Base-by-base conservation (phyloP, 768 basidiomycete species). In the Lactarius trivialis region DNA sequence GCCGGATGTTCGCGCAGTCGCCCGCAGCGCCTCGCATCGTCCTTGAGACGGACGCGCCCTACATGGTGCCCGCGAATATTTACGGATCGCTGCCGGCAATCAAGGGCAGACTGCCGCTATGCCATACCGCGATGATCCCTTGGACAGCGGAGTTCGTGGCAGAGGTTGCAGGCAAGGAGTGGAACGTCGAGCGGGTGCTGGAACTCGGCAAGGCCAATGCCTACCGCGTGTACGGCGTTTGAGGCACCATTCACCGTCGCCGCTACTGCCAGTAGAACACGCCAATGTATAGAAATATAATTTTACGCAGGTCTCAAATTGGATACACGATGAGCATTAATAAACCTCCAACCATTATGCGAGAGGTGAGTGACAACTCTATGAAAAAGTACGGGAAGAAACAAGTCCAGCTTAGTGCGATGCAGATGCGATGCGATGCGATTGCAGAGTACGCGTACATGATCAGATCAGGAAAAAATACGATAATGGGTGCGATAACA, bases 31-130 rank as follows among this genome's bases (percentile, higher is more conserved):
- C 66, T 1, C 74, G 78, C 21, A 73, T 79, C 67, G 72, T 93
- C 0, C 78, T 93, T 3, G 92, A 94, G 73, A 92, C 92, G 0
- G 92, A 94, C 66, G 91, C 90, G 3, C 92, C 92, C 0, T 94
- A 81, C 75, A 93, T 94, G 92, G 79, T 88, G 0, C 92, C 92
- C 0, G 76, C 82, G 0, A 93, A 88, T 61, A 71, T 93, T 19
- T 91, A 90, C 68, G 70, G 73, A 2, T 76, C 84, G 0, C 72
- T 90, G 0, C 77, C 81, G 1, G 66, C 65, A 7, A 59, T 78
- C 58, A 84, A 83, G 66, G 84, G 85, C 3, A 81, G 80, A 65
- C 72, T 93, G 0, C 87, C 91, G 0, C 70, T 93, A 8, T 89
- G 81, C 58, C 90, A 91, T 68, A 83, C 83, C 0, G 89, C 83